Evolutionary conservation across 805 yeast genomes (phyloP), one percentile per base, ranked within the genome.

Genomic region (Yamadazyma phyllophila): DNA sequence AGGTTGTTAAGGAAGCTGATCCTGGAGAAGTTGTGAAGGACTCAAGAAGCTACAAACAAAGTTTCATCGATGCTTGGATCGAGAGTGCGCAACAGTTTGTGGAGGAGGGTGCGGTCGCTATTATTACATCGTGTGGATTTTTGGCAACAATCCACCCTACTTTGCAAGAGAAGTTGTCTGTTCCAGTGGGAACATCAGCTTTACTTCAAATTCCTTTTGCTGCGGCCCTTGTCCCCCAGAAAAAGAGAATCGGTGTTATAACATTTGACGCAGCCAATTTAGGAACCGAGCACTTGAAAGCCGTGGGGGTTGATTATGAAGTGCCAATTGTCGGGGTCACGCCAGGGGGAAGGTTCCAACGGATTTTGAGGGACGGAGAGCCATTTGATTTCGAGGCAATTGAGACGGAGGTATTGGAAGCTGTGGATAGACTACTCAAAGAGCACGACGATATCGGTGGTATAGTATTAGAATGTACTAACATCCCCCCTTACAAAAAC

Each of bases 51-150:
- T 63, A 58, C 41, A 36, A 57, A 2, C 59, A 60, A 8, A 58
- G 53, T 33, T 58, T 60, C 47, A 41, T 64, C 1, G 54, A 62
- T n/a, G 39, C 43, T 1, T 62, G 60, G 49, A 55, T 56, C 26
- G 58, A 57, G 15, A 63, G 63, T 4, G 58, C 61, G 26, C 39
- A 54, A 13, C 50, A 45, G n/a, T 44, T 65, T 10, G 57, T 55
- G 11, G 51, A 53, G 0, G 54, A 57, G 34, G 71, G 71, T 8
- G 67, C 67, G 7, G 48, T 62, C 43, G 70, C 68, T 13, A 50
- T 62, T 11, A 58, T 62, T 16, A 63, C 69, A 4, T 62, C 69
- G 2, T 66, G 70, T 52, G 70, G 69, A 10, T 66, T 65, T 46
- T 52, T 66, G 3, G 65, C 68, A 1, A 63, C 61, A 33, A 50